Percentiles rank a stretch among this genome's conserved stretches.
Evolutionary conservation across 148 eudicot species (phyloP).

Genomic region (Simmondsia chinensis): DNA sequence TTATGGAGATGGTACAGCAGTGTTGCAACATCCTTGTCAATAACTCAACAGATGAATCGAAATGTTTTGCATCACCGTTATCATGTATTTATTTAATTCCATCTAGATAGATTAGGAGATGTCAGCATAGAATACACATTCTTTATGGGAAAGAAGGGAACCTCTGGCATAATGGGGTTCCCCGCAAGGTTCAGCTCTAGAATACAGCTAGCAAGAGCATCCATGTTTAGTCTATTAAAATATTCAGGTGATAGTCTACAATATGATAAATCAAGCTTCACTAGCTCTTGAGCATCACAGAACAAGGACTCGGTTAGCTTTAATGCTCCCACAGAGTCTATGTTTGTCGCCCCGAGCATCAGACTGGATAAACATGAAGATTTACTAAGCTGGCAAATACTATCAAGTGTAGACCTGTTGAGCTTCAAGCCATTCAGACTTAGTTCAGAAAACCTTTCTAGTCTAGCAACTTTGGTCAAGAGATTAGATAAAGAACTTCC

Average conservation of each 20-base stretch:
- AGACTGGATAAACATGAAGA: constrained; percentile 23
- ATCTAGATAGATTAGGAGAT: no score
- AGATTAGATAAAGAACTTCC: constrained; percentile 33
- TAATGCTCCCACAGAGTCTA: constrained; percentile 44
- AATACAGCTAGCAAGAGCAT: no score
- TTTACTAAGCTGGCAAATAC: constrained; percentile 34
- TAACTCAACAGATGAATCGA: no score
- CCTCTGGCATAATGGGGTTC: no score
- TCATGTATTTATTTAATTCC: no score
- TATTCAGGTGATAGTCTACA: constrained; percentile 32
- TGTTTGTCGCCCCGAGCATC: constrained; percentile 34
- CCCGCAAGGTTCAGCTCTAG: no score
- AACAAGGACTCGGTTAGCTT: constrained; percentile 27
- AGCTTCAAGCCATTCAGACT: constrained; percentile 39
- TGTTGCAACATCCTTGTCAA: no score
- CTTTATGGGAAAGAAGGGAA: no score
- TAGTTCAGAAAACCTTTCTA: constrained; percentile 39
- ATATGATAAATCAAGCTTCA: constrained; percentile 41
- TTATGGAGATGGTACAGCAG: no score
- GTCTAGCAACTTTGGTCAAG: constrained; percentile 31
- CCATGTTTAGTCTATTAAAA: constrained; percentile 19
- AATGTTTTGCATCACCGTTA: no score
- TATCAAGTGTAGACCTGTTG: constrained; percentile 30
- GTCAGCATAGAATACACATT: no score
- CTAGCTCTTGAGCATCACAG: constrained; percentile 23